These are phyloP conservation scores for Pseudogymnoascus sp. DNA, from an alignment of 2,329 filamentous ascomycete species.

Conservation along the genomic window DNA sequence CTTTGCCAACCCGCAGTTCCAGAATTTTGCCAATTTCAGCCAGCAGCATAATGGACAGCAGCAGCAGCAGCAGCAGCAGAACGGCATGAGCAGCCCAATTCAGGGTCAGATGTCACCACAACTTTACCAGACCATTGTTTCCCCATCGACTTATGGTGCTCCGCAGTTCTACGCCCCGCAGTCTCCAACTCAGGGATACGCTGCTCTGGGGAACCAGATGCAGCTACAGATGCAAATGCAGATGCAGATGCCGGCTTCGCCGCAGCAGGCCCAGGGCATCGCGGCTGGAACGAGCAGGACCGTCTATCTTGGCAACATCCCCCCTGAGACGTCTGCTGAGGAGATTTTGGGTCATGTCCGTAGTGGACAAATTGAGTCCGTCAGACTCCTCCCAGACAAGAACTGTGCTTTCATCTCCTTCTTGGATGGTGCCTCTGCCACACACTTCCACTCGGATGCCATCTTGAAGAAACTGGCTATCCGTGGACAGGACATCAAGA, in stretches of 20 bases:
- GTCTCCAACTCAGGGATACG: slow-evolving; percentile 73
- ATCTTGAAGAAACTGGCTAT: slow-evolving; percentile 99
- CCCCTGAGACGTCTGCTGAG: slow-evolving; percentile 92
- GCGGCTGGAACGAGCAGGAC: slow-evolving; percentile 89
- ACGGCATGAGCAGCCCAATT: slow-evolving; percentile 57
- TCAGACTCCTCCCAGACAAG: slow-evolving; percentile 92
- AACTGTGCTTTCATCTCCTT: slow-evolving; percentile 99
- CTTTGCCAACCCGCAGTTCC: slow-evolving; percentile 87
- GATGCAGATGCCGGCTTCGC: slow-evolving; percentile 56
- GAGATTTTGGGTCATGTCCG: slow-evolving; percentile 94
- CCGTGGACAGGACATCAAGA: slow-evolving; percentile 98
- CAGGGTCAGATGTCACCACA: slow-evolving; percentile 73
- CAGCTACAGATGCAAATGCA: slow-evolving; percentile 36
- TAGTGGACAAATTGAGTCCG: slow-evolving; percentile 98
- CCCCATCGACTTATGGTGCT: slow-evolving; percentile 72
- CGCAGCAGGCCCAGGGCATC: slow-evolving; percentile 67
- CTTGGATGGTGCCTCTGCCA: slow-evolving; percentile 92
- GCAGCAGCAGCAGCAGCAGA: slow-evolving; percentile 38
- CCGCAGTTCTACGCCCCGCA: slow-evolving; percentile 78
- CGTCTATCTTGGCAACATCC: slow-evolving; percentile 95
- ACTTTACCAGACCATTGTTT: slow-evolving; percentile 76
- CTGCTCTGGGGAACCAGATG: slow-evolving; percentile 35
- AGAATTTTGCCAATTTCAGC: slow-evolving; percentile 71
- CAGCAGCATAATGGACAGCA: slow-evolving; percentile 43
- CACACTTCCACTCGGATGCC: slow-evolving; percentile 98